Conservation (phyloP, 1,284 basidiomycete species). For the Amylostereum chailletii region DNA sequence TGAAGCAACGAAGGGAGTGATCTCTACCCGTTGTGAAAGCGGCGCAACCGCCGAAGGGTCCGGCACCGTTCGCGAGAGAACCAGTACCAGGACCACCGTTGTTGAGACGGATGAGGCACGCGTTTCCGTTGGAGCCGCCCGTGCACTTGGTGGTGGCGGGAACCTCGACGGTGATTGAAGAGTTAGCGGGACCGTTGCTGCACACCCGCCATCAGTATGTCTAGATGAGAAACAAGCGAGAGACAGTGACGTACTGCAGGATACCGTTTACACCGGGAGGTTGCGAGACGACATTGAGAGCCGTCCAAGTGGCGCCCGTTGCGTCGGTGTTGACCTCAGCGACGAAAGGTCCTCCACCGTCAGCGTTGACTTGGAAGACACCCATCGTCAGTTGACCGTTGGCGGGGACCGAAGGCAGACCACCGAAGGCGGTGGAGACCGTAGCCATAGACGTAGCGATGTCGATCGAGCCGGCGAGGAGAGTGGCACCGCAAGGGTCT, state of each 20-base stretch:
- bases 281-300: slow-evolving; percentile 2
- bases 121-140: neutral
- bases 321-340: slow-evolving; percentile 4
- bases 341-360: slow-evolving; percentile 4
- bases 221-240: neutral
- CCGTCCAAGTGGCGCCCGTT: slow-evolving; percentile 1
- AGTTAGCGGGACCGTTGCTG: slow-evolving; percentile 4
- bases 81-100: slow-evolving; percentile 1
- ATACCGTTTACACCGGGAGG: slow-evolving; percentile 4
- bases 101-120: slow-evolving; percentile 3
- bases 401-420: slow-evolving; percentile 1
- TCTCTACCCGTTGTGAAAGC: neutral
- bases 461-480: slow-evolving; percentile 1
- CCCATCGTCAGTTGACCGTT: slow-evolving; percentile 1
- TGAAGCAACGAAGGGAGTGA: neutral
- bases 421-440: neutral
- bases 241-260: slow-evolving; percentile 1
- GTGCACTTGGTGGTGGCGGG: neutral
- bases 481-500: slow-evolving; percentile 4
- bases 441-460: neutral
- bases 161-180: slow-evolving; percentile 1
- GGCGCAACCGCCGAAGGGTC: slow-evolving; percentile 2
- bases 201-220: neutral
- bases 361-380: slow-evolving; percentile 4
- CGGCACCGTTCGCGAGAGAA: slow-evolving; percentile 4